Conservation (phyloP, 768 basidiomycete species). For the Leccinum subtestaceum region DNA sequence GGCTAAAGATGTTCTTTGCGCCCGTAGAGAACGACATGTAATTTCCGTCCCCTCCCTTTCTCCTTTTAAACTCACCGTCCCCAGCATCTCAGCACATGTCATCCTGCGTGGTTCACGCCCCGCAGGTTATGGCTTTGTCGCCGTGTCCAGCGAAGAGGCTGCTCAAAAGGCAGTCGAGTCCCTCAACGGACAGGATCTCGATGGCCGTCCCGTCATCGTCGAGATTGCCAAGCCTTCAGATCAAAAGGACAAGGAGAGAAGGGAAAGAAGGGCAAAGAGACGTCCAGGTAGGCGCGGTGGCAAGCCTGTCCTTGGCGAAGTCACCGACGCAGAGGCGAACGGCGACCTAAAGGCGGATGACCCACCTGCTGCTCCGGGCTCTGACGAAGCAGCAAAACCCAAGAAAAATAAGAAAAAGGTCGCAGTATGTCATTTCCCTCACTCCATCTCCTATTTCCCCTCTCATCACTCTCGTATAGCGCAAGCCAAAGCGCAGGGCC, state of each 20-base stretch:
- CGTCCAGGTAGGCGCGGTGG: slow-evolving; percentile 81
- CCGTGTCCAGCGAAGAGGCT: slow-evolving; percentile 75
- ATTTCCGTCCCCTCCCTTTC: slow-evolving; percentile 32
- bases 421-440: slow-evolving; percentile 36
- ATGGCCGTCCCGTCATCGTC: slow-evolving; percentile 84
- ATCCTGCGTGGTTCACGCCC: slow-evolving; percentile 83
- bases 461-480: slow-evolving; percentile 38
- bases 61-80: slow-evolving; percentile 12
- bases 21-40: slow-evolving; percentile 87
- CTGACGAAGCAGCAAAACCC: slow-evolving; percentile 60
- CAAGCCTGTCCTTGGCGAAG: slow-evolving; percentile 86
- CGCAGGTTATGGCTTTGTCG: slow-evolving; percentile 92
- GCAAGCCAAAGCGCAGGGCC: slow-evolving; percentile 45
- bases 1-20: slow-evolving; percentile 92
- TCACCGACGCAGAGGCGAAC: slow-evolving; percentile 86
- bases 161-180: slow-evolving; percentile 82
- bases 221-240: slow-evolving; percentile 91
- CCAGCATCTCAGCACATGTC: slow-evolving; percentile 78
- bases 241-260: slow-evolving; percentile 77
- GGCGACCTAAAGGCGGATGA: slow-evolving; percentile 67
- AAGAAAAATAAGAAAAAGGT: slow-evolving; percentile 82
- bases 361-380: slow-evolving; percentile 44
- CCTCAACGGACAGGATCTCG: slow-evolving; percentile 87
- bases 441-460: background rate
- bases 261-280: slow-evolving; percentile 76